phyloP scores from a whole-genome alignment of 345 rosid genomes.

The Brassica napus region DNA sequence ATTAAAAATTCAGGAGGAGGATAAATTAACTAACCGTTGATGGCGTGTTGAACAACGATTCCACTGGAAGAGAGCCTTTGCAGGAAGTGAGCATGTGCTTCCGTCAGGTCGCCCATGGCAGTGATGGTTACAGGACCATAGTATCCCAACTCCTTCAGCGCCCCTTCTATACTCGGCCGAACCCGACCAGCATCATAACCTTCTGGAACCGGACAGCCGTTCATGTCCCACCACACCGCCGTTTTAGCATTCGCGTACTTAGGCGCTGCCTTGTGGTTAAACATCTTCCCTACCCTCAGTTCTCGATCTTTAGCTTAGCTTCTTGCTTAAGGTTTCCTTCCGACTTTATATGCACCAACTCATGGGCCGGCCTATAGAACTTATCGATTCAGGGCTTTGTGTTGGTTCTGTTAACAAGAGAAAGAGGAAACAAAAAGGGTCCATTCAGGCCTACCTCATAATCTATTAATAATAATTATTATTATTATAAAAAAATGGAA shows the following conservation, averaged over 20 bases:
- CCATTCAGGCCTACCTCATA: no score
- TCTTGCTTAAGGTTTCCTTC: background rate
- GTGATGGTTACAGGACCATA: background rate
- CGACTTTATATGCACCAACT: background rate
- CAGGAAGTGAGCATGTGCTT: background rate
- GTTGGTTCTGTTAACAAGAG: no score
- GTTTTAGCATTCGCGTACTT: background rate
- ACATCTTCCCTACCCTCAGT: background rate
- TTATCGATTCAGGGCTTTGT: no score
- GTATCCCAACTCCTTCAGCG: background rate
- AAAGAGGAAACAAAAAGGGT: no score
- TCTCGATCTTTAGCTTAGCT: background rate
- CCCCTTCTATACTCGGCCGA: background rate
- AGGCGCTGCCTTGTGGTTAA: background rate
- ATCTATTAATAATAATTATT: no score
- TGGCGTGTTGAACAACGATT: background rate
- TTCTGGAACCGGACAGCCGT: background rate
- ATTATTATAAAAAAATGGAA: background rate
- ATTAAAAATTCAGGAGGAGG: no score
- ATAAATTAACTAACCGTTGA: background rate
- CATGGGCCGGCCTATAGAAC: no score
- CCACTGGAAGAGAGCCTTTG: background rate
- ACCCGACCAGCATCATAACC: background rate
- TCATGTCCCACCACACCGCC: background rate
- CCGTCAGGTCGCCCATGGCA: background rate